Evolutionary conservation across 2,329 filamentous ascomycete species (phyloP), one percentile per base, ranked within the genome.

Genomic region (Nothopassalora personata): DNA sequence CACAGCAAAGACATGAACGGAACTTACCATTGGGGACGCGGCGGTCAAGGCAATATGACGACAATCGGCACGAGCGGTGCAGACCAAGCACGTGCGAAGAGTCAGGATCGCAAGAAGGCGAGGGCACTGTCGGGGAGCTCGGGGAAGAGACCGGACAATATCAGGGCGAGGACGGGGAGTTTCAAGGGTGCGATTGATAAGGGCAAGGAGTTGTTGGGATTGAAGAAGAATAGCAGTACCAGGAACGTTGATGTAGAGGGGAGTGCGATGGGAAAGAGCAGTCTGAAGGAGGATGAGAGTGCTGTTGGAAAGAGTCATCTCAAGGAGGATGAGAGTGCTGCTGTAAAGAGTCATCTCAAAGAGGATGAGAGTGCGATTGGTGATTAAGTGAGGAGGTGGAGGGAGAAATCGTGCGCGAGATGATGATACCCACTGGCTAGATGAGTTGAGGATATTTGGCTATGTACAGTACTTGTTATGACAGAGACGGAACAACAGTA

Each of bases 21-120:
- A 46, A 81, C 81, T 30, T 82, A 83, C 59, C 86, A 91, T 72
- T 81, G 85, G 68, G 89, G 89, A 45, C 86, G 89, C 43, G 89
- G 89, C 39, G 89, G 89, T 57, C 86, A 87, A 19, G 89, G 87
- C 63, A 93, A 92, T 73, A 75, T 89, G 64, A 68, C 67, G 27
- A 68, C 65, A 53, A 82, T 83, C 56, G 68, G 75, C 80, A 78
- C 53, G 19, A 70, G 68, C 67, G 77, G 55, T 45, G 53, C 10
- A 60, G 58, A 53, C 53, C 63, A 47, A 28, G 60, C 10, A 74
- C 30, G 47, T 10, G 72, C 76, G 62, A 60, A 52, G 69, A 62
- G 56, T 67, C 55, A 66, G 69, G 63, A 68, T 60, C 64, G 53
- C 19, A 70, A 47, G 57, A 71, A 67, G 67, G 73, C 68, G 68